phyloP scores from a whole-genome alignment of 1,139 yeast genomes.

The Zygoascus meyerae region DNA sequence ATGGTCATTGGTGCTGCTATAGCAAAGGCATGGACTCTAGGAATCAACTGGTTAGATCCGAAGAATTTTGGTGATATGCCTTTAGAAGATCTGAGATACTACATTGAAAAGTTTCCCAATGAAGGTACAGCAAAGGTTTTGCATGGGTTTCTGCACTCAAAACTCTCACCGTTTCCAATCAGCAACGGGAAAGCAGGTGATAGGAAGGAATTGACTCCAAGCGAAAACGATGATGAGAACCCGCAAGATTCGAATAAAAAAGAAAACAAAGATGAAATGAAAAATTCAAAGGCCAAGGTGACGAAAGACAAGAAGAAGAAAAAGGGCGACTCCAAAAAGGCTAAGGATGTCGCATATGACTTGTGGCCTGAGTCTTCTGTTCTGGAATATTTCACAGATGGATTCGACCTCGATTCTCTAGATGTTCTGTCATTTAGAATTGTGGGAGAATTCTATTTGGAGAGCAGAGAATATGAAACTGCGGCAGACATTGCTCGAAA shows the following conservation, averaged over 20 bases:
- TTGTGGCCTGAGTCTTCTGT: conserved; percentile 47
- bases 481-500: conserved; percentile 56
- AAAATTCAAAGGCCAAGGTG: neutral
- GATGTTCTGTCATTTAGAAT: conserved; percentile 63
- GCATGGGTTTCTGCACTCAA: conserved; percentile 46
- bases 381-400: conserved; percentile 49
- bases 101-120: conserved; percentile 51
- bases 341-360: conserved; percentile 13
- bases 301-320: neutral
- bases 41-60: conserved; percentile 72
- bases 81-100: conserved; percentile 42
- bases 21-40: conserved; percentile 64
- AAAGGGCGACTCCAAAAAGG: conserved; percentile 24
- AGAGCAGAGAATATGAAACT: conserved; percentile 56
- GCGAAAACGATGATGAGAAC: neutral
- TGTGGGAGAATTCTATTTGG: conserved; percentile 53
- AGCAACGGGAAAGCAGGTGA: conserved; percentile 16
- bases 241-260: conserved; percentile 13
- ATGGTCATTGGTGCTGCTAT: conserved; percentile 59
- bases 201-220: conserved; percentile 8
- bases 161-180: conserved; percentile 53
- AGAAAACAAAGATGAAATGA: conserved; percentile 10
- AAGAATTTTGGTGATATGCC: conserved; percentile 47
- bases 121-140: conserved; percentile 59
- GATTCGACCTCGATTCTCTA: conserved; percentile 42